Evolutionary conservation across 495 filamentous ascomycete species (phyloP).

Genomic region (Penicillium herquei): DNA sequence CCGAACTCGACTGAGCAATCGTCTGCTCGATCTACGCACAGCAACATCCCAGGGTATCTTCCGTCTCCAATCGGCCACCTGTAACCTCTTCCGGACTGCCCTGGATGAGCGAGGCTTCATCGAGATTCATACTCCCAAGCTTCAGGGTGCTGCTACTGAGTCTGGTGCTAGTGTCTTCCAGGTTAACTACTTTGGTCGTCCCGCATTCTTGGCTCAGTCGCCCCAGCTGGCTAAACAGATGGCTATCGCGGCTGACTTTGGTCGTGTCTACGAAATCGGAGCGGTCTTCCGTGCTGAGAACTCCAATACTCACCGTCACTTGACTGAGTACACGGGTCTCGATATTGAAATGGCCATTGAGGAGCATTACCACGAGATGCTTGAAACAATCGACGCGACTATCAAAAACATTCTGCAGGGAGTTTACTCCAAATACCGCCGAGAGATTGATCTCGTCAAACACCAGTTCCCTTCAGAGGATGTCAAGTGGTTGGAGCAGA

Average conservation of each 20-base stretch:
- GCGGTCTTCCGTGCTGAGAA: constrained; percentile 94
- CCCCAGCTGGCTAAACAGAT: constrained; percentile 96
- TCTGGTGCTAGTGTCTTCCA: constrained; percentile 91
- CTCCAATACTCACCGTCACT: constrained; percentile 88
- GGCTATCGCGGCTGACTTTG: constrained; percentile 83
- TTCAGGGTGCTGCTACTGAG: constrained; percentile 86
- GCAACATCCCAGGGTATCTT: constrained; percentile 86
- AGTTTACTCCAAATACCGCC: constrained; percentile 59
- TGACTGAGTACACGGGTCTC: constrained; percentile 94
- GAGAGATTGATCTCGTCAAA: constrained; percentile 68
- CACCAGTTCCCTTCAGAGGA: constrained; percentile 65
- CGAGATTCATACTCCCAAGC: constrained; percentile 84
- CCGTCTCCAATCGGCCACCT: constrained; percentile 68
- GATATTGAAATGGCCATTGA: constrained; percentile 97
- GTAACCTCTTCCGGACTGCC: constrained; percentile 74
- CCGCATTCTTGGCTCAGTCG: constrained; percentile 83
- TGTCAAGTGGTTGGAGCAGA: constrained; percentile 76
- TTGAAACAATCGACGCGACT: constrained; percentile 69
- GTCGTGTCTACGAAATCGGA: constrained; percentile 84
- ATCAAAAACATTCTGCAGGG: constrained; percentile 82
- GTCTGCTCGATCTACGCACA: constrained; percentile 83
- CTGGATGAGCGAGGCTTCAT: constrained; percentile 72
- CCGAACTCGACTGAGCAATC: constrained; percentile 75
- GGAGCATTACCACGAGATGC: constrained; percentile 82
- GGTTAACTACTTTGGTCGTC: constrained; percentile 78